phyloP scores from a whole-genome alignment of 176 grass and related monocot genomes.

The Calamus simplicifolius region DNA sequence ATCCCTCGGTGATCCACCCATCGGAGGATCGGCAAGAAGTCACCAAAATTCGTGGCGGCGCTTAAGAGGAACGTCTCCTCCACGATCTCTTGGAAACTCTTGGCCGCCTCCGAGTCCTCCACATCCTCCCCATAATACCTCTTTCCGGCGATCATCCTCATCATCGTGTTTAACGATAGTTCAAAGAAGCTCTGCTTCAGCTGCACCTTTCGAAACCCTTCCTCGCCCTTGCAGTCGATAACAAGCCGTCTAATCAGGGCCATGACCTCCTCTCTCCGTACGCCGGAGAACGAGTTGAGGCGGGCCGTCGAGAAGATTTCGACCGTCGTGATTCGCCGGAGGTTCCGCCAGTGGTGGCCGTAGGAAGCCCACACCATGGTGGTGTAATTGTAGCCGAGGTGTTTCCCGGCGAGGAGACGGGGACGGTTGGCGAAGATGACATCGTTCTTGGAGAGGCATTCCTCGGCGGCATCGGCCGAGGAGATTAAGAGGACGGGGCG shows the following conservation, averaged over 20 bases:
- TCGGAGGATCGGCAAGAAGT: constrained; percentile 59
- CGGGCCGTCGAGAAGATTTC: constrained; percentile 43
- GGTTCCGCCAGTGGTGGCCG: constrained; percentile 43
- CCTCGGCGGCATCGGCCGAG: constrained; percentile 13
- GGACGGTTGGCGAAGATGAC: constrained; percentile 51
- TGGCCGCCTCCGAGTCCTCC: constrained; percentile 37
- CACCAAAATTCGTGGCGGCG: constrained; percentile 37
- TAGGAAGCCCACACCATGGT: constrained; percentile 23
- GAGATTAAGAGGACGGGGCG: constrained; percentile 47
- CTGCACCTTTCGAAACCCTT: constrained; percentile 23
- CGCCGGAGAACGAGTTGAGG: constrained; percentile 16
- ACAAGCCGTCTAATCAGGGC: constrained; percentile 31
- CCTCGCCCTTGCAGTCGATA: too few species aligned
- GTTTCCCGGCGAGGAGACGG: constrained; percentile 20
- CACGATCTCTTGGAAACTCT: constrained; percentile 33
- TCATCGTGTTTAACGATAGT: constrained; percentile 45
- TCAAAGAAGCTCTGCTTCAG: constrained; percentile 56
- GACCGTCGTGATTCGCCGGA: constrained; percentile 38
- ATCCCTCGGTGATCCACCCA: constrained; percentile 45
- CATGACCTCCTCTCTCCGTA: constrained; percentile 29
- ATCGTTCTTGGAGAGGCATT: constrained; percentile 59
- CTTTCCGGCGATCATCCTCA: constrained; percentile 46
- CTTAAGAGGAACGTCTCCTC: constrained; percentile 18
- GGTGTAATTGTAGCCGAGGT: constrained; percentile 22
- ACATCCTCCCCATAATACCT: constrained; percentile 38